These are phyloP conservation scores for Sungouiella thailandica DNA, from an alignment of 805 yeast genomes.

Conservation along the genomic window DNA sequence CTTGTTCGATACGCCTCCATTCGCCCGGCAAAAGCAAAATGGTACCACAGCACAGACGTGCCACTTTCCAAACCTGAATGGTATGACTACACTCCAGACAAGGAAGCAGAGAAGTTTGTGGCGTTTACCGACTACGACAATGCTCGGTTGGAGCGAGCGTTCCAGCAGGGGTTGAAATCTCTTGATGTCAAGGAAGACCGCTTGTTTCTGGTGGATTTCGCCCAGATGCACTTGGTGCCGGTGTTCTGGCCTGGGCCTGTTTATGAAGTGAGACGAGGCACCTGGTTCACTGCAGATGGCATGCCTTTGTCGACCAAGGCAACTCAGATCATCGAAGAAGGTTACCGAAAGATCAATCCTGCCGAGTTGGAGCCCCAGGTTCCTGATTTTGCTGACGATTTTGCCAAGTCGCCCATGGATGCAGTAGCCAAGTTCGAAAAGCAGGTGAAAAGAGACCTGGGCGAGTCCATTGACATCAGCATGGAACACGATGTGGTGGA, in stretches of 20 bases:
- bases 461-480: conserved; percentile 11
- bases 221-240: conserved; percentile 52
- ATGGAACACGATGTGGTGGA: conserved; percentile 27
- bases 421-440: conserved; percentile 17
- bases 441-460: conserved; percentile 6
- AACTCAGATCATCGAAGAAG: conserved; percentile 56
- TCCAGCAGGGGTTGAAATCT: conserved; percentile 8
- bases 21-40: conserved; percentile 28
- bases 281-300: conserved; percentile 68
- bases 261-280: conserved; percentile 77
- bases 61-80: conserved; percentile 67
- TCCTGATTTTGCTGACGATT: conserved; percentile 8
- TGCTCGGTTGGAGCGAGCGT: conserved; percentile 50
- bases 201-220: conserved; percentile 66
- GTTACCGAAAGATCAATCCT: conserved; percentile 41
- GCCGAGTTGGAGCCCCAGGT: conserved; percentile 3
- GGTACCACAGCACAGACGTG: conserved; percentile 84
- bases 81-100: conserved; percentile 45
- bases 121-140: conserved; percentile 68
- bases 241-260: conserved; percentile 86
- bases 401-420: conserved; percentile 10
- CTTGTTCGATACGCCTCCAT: neutral
- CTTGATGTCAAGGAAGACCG: conserved; percentile 78
- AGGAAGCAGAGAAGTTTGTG: conserved; percentile 54
- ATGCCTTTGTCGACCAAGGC: conserved; percentile 48